Base-by-base conservation (phyloP, 2,329 filamentous ascomycete genomes). In the Colletotrichum ledebouriae region DNA sequence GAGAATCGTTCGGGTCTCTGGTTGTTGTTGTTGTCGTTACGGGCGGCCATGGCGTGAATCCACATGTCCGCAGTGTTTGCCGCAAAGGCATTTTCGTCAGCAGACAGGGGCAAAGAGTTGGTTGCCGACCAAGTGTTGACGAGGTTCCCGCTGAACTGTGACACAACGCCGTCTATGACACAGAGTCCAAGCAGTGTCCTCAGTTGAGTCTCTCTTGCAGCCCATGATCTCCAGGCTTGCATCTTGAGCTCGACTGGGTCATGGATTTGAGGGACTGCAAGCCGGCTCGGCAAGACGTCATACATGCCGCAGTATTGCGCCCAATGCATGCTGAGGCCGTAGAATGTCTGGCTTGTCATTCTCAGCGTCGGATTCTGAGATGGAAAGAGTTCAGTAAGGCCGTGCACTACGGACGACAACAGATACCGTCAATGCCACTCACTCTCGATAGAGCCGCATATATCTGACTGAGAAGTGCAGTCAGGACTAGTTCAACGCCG, bases 291-390 rank as follows among this genome's bases (percentile, higher is more conserved):
- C 3, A 22, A 12, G 12, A 52, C 20, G 20, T 60, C 58, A 2
- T 60, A 60, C 58, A 60, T 60, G 2, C 58, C 58, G 37, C 58
- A 50, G 10, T 60, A 60, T 29, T 60, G 58, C 1, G 58, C 58
- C 58, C 58, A 60, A 17, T 60, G 58, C 58, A 60, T 60, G 2
- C 58, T 60, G n/a, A 60, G 33, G 12, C 58, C 58, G 6, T 60
- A 60, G 10, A 60, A 60, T 2, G 58, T 60, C n/a, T 60, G 58
- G 20, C 58, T 60, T 1, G 58, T 60, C 58, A 60, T 60, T 29
- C 58, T 50, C 15, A 60, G 20, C 17, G 58, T 60, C 17, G 33
- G 58, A 10, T 60, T 52, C 58, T 60, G 20, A 17, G 11, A 11
- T 4, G 11, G 0, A 2, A n/a, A 25, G n/a, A 25, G 22, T 25